Base-by-base conservation (phyloP, 148 eudicot species). In the Suaeda aralocaspica region DNA sequence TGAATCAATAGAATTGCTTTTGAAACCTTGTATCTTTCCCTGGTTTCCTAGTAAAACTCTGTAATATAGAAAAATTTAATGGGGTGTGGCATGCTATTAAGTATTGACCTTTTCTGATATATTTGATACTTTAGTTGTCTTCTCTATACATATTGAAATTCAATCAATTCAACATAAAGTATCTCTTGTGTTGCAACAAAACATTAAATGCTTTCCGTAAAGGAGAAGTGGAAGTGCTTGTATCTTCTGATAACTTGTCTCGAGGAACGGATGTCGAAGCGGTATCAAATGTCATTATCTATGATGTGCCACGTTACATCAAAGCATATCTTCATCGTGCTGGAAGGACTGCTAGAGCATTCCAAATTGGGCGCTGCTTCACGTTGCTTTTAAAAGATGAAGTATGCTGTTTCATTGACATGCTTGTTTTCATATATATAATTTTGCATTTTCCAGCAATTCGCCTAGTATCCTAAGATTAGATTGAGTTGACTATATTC, bases 211-310 rank as follows among this genome's bases (percentile, higher is more conserved):
- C 87, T 61, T 92, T 92, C 76, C 85, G 96, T 13, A 67, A 72
- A 58, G 98, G 94, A 28, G 80, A 79, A 41, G 68, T 87, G 50
- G 82, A 88, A 76, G 94, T 90, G 52, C 92, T 92, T 66, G 82
- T 92, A 48, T 92, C 94, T 51, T 86, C 98, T 71, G 98, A 92
- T 87, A 92, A 88, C 69, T 84, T 92, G 86, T 87, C 94, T 63
- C 93, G 96, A 81, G 98, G 98, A 69, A 92, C 89, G 90, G 98
- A 94, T 77, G 92, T 94, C 77, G 95, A 91, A 86, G 98, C 96
- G n/a, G 89, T 94, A 65, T 78, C 74, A 77, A 91, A 91, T 82
- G 92, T 94, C 25, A 82, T 94, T 21, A 94, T 89, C 68, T 94
- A 94, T 75, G 98, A 94, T 48, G 71, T 83, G 67, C 98, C 98